A percentile compares a stretch with the other conserved stretches of the same genome.
These are phyloP conservation scores for Arthroderma sp. DNA, from an alignment of 2,329 filamentous ascomycete species.

Conservation along the genomic window DNA sequence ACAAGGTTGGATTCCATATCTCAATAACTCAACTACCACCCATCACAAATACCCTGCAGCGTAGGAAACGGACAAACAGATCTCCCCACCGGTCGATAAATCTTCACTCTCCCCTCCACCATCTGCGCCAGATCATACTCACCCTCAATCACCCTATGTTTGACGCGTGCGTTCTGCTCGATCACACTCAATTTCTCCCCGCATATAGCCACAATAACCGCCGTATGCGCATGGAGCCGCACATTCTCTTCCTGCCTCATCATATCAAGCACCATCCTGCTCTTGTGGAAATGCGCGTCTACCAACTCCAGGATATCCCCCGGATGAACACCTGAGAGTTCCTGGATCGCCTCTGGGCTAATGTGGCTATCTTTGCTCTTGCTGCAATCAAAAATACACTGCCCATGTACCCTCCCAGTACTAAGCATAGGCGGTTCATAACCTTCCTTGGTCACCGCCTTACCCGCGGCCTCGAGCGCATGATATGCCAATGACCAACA, in stretches of 20 bases:
- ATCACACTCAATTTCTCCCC: conserved; percentile 1
- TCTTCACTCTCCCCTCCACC: conserved; percentile 2
- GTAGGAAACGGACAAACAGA: background rate
- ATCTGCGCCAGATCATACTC: conserved; percentile 4
- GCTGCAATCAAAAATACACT: conserved; percentile 15
- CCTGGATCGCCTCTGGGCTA: conserved; percentile 11
- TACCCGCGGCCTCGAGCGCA: conserved; percentile 16
- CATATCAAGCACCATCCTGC: background rate
- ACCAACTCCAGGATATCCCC: conserved; percentile 24
- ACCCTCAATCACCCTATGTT: conserved; percentile 1
- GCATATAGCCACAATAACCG: conserved; percentile 3
- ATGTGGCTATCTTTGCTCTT: conserved; percentile 9
- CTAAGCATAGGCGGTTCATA: conserved; percentile 20
- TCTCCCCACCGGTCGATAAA: conserved; percentile 3
- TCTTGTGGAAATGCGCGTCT: conserved; percentile 17
- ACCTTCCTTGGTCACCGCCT: conserved; percentile 10
- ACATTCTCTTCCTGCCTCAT: conserved; percentile 5
- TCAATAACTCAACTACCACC: too few species aligned
- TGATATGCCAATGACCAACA: conserved; percentile 26
- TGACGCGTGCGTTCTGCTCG: conserved; percentile 6
- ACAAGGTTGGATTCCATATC: too few species aligned
- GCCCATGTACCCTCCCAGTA: conserved; percentile 20
- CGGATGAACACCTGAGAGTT: conserved; percentile 16
- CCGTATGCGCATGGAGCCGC: conserved; percentile 5
- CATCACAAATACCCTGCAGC: background rate